Percentiles rank a stretch among this genome's conserved stretches.
These are phyloP conservation scores for Coemansia sp. DNA, from an alignment of 192 early-diverging fungal genomes.

Conservation along the genomic window DNA sequence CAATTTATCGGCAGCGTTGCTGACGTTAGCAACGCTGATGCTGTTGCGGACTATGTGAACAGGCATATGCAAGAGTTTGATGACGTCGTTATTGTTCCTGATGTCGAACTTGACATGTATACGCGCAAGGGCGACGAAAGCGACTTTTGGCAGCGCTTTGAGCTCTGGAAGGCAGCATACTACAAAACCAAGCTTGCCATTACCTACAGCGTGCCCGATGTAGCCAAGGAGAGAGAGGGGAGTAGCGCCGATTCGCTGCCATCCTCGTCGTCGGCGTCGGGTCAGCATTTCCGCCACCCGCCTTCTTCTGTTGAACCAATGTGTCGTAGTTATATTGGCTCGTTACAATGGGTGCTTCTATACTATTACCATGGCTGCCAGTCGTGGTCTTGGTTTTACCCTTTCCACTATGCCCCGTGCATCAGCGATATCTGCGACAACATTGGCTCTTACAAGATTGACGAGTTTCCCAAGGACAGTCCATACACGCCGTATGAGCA, in stretches of 20 bases:
- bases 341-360: slow-evolving; percentile 96
- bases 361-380: slow-evolving; percentile 96
- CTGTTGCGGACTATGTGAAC: slow-evolving; percentile 36
- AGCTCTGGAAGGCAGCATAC: slow-evolving; percentile 76
- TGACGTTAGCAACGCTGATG: slow-evolving; percentile 21
- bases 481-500: slow-evolving; percentile 98
- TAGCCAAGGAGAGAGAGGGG: slow-evolving; percentile 12
- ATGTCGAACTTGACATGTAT: slow-evolving; percentile 33
- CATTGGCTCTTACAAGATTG: slow-evolving; percentile 60
- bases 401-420: slow-evolving; percentile 95
- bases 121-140: slow-evolving; percentile 55
- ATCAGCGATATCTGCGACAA: slow-evolving; percentile 73
- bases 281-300: slow-evolving; percentile 34
- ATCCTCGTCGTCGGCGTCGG: slow-evolving; percentile 4
- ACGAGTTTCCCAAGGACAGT: slow-evolving; percentile 69
- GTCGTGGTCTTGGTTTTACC: slow-evolving; percentile 99
- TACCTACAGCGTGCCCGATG: slow-evolving; percentile 53
- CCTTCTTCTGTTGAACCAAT: slow-evolving; percentile 54
- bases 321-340: slow-evolving; percentile 80
- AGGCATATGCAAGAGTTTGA: slow-evolving; percentile 38
- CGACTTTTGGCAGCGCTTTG: slow-evolving; percentile 67
- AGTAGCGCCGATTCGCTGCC: not conserved
- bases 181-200: slow-evolving; percentile 64
- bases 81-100: slow-evolving; percentile 41
- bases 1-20: slow-evolving; percentile 53